These are phyloP conservation scores for Nicotiana sylvestris DNA, from an alignment of 257 asterid genomes.

Conservation along the genomic window DNA sequence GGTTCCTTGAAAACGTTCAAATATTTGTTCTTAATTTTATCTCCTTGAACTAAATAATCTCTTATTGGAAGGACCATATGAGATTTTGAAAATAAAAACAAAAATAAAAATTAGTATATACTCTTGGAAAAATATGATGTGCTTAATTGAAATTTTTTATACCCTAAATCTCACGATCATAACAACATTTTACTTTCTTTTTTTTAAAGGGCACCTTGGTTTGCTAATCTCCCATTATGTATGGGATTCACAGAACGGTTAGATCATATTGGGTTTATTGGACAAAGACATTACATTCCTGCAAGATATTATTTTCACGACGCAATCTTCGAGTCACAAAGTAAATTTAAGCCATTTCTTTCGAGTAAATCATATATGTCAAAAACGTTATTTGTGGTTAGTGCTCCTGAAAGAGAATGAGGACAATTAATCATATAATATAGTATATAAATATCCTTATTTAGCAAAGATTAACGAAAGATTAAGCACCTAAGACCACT, in stretches of 20 bases:
- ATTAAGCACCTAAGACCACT: constrained; percentile 2
- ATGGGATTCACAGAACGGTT: not conserved
- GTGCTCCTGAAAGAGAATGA: too few relatives aligned
- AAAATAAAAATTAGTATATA: not conserved
- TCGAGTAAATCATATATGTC: too few relatives aligned
- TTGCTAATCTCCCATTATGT: not conserved
- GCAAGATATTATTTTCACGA: not conserved
- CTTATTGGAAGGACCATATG: not conserved
- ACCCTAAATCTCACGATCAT: too few relatives aligned
- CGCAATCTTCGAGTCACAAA: not conserved
- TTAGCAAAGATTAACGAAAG: not conserved
- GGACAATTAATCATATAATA: not conserved
- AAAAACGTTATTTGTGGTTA: too few relatives aligned
- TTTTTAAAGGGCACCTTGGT: not conserved
- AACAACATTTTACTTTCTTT: not conserved
- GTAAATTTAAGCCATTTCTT: too few relatives aligned
- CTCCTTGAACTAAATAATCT: not conserved
- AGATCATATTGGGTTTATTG: not conserved
- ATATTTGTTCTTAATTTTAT: not conserved
- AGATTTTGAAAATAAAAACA: not conserved
- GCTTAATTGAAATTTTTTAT: too few relatives aligned
- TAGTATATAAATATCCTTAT: not conserved
- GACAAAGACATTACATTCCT: rapidly evolving
- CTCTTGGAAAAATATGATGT: not conserved
- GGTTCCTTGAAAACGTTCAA: not conserved